Conservation (phyloP, 331 rosid species). For the Phaseolus coccineus region DNA sequence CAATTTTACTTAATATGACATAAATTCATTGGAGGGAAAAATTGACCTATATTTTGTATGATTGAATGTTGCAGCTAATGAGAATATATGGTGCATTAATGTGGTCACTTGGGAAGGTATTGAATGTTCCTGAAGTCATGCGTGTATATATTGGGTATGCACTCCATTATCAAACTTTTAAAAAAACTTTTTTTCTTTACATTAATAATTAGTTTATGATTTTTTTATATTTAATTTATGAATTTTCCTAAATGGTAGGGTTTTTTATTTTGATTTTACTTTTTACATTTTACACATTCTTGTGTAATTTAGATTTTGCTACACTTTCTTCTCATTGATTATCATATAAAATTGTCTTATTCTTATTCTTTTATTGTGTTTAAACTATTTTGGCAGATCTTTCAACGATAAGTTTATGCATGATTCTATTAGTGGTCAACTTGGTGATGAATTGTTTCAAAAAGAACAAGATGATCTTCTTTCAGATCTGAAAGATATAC, state of each 20-base stretch:
- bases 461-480: slow-evolving; percentile 95
- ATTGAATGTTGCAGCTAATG: slow-evolving; percentile 67
- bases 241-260: too few relatives aligned
- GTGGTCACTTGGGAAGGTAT: slow-evolving; percentile 98
- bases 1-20: not conserved
- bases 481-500: slow-evolving; percentile 84
- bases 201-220: not conserved
- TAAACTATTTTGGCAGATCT: slow-evolving; percentile 59
- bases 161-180: not conserved
- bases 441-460: slow-evolving; percentile 83
- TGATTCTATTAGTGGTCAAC: slow-evolving; percentile 61
- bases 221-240: not conserved
- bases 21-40: not conserved
- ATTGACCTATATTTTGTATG: slow-evolving; percentile 12
- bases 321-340: not conserved
- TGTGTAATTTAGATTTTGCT: not conserved
- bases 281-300: not conserved
- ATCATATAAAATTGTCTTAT: not conserved
- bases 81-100: slow-evolving; percentile 95
- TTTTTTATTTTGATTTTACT: too few relatives aligned
- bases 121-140: slow-evolving; percentile 89
- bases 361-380: not conserved
- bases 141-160: slow-evolving; percentile 93
- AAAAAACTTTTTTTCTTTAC: not conserved
- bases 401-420: slow-evolving; percentile 78